Base-by-base conservation (phyloP, 164 flowering plant species). In the Aristolochia fimbriata region DNA sequence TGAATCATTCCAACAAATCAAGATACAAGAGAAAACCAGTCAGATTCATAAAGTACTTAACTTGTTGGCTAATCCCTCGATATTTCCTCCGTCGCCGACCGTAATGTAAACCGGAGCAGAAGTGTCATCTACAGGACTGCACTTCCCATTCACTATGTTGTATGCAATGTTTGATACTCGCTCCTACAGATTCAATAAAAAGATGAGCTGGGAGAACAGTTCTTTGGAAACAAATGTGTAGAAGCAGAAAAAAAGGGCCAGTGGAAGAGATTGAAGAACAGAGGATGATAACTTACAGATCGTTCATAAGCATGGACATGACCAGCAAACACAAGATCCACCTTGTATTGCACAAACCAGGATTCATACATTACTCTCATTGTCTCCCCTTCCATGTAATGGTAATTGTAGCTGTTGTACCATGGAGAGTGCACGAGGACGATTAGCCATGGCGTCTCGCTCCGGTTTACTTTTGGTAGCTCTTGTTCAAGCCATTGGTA, bases 241-340 rank as follows among this genome's bases (percentile, higher is more conserved):
- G 1, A 49, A 49, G 6, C 19, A 30, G 41, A 27, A 20, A 55
- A 25, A 33, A 24, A 57, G 37, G 47, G 13, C n/a, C 9, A 47
- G 19, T 45, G 24, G 41, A 24, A 19, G 11, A 53, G 2, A 10
- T 24, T 47, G n/a, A 61, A 31, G 25, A 37, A 7, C 8, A 13
- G 19, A 43, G 4, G 16, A n/a, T n/a, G n/a, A 17, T 20, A 6
- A 73, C 84, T 77, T 80, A 90, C 95, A 15, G 92, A 76, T 82
- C 97, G 62, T 74, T 87, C 97, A 47, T 87, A 87, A 56, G 92
- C 95, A 64, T 90, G 97, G 43, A 90, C 97, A 72, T 87, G 97
- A 48, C 97, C 94, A 19, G 97, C 81, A 74, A 87, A 87, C 27
- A 89, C 81, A 14, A 83, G 76, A 62, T 90, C 97, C 24, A 90